A percentile compares a stretch with the other conserved stretches of the same genome.
These are phyloP conservation scores for Escovopsis sp. DNA, from an alignment of 2,329 filamentous ascomycete genomes.

Conservation along the genomic window DNA sequence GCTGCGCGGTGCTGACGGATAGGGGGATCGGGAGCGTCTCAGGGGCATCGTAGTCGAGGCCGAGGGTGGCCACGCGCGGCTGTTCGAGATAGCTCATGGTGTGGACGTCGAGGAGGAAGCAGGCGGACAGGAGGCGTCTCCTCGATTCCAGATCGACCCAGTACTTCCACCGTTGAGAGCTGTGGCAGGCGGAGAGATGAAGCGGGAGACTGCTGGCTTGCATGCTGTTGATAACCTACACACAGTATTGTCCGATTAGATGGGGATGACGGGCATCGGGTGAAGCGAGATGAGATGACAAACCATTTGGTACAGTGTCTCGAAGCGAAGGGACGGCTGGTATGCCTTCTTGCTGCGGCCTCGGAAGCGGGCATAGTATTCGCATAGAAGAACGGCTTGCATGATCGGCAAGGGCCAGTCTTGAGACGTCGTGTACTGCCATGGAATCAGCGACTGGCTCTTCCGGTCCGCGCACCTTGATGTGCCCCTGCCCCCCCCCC, in stretches of 20 bases:
- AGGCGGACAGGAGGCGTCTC: slow-evolving; percentile 39
- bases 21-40: slow-evolving; percentile 30
- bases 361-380: slow-evolving; percentile 40
- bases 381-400: slow-evolving; percentile 40
- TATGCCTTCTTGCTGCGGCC: slow-evolving; percentile 33
- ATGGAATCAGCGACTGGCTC: slow-evolving; percentile 1
- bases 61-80: slow-evolving; percentile 18
- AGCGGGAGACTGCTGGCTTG: slow-evolving; percentile 14
- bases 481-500: too few relatives aligned
- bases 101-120: slow-evolving; percentile 42
- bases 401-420: slow-evolving; percentile 35
- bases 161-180: slow-evolving; percentile 28
- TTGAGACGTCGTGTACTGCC: slow-evolving; percentile 5
- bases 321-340: slow-evolving; percentile 33
- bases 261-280: too few relatives aligned
- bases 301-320: slow-evolving; percentile 38
- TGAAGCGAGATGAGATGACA: slow-evolving; percentile 12
- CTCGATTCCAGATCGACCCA: slow-evolving; percentile 40
- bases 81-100: slow-evolving; percentile 41
- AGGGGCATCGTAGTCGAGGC: slow-evolving; percentile 22
- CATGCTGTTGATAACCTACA: slow-evolving; percentile 23
- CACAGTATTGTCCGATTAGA: too few relatives aligned
- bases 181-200: slow-evolving; percentile 11
- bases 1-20: slow-evolving; percentile 24
- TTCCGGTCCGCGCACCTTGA: too few relatives aligned